phyloP scores from a whole-genome alignment of 164 flowering plant species.

The Annona cherimola region DNA sequence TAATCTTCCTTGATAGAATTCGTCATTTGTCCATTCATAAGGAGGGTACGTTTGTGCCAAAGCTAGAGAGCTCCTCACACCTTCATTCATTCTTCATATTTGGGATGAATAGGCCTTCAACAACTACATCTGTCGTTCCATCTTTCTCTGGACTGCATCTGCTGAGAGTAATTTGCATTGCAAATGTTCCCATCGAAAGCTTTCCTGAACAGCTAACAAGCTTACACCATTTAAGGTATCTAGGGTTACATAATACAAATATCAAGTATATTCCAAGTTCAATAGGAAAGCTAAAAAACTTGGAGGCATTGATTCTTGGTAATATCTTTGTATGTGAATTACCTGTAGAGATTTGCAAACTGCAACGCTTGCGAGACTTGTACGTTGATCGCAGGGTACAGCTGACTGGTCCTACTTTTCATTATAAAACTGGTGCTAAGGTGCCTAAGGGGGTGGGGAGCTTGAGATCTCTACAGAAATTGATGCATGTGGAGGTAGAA shows the following conservation, averaged over 20 bases:
- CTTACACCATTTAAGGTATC: neutral
- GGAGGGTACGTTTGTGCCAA: neutral
- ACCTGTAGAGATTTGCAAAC: neutral
- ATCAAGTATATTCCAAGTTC: neutral
- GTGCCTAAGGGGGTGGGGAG: neutral
- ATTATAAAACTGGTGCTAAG: neutral
- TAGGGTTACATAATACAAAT: slow-evolving; percentile 2
- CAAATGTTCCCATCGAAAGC: neutral
- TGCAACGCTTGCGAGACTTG: neutral
- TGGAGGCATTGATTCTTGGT: neutral
- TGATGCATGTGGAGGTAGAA: slow-evolving; percentile 3
- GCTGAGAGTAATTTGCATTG: slow-evolving; percentile 4
- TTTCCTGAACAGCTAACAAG: slow-evolving; percentile 1
- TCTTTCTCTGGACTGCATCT: neutral
- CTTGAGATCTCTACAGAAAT: slow-evolving; percentile 6
- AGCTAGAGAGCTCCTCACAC: neutral
- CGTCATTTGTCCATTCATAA: neutral
- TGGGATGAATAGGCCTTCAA: neutral
- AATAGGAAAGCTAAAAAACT: neutral
- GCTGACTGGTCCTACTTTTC: neutral
- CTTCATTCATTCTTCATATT: neutral
- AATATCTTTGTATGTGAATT: neutral
- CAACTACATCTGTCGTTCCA: neutral
- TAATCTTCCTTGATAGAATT: neutral
- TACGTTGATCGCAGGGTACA: neutral